Conservation (phyloP, 306 rosid genomes). For the Pueraria montana region DNA sequence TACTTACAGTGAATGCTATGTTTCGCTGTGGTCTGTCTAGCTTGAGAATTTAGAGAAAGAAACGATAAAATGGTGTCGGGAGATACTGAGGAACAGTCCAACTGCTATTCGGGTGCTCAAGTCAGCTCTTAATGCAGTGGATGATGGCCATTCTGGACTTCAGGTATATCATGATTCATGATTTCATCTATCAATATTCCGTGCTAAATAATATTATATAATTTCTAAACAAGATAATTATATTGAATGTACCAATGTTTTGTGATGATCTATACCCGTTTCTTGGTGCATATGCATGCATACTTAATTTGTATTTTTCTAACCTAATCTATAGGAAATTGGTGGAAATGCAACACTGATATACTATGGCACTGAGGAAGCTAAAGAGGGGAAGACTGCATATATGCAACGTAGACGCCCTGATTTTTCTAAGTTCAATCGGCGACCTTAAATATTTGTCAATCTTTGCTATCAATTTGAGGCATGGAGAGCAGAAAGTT, state of each 20-base stretch:
- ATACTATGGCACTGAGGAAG: slow-evolving; percentile 85
- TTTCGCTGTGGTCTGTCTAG: slow-evolving; percentile 57
- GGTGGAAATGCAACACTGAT: slow-evolving; percentile 85
- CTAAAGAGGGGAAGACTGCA: slow-evolving; percentile 78
- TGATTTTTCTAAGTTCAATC: slow-evolving; percentile 75
- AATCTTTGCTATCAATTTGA: slow-evolving; percentile 33
- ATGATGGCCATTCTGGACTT: slow-evolving; percentile 94
- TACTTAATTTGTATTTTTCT: neutral
- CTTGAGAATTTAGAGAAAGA: slow-evolving; percentile 80
- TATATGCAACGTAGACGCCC: slow-evolving; percentile 75
- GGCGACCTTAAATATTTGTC: slow-evolving; percentile 60
- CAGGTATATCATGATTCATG: slow-evolving; percentile 61
- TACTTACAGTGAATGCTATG: slow-evolving; percentile 25
- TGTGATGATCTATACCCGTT: neutral
- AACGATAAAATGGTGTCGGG: slow-evolving; percentile 89
- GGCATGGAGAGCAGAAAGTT: slow-evolving; percentile 17
- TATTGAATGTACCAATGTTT: slow-evolving; percentile 13
- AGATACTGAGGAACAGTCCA: slow-evolving; percentile 89
- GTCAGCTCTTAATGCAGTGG: slow-evolving; percentile 89
- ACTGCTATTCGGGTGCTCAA: slow-evolving; percentile 89
- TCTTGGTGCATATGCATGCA: slow-evolving; percentile 3
- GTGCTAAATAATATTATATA: slow-evolving; percentile 17
- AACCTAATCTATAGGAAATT: slow-evolving; percentile 60
- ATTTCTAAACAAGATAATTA: slow-evolving; percentile 9
- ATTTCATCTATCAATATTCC: slow-evolving; percentile 16